These are phyloP conservation scores for Cenchrus purpureus DNA, from an alignment of 176 grass and related monocot species.

Conservation along the genomic window DNA sequence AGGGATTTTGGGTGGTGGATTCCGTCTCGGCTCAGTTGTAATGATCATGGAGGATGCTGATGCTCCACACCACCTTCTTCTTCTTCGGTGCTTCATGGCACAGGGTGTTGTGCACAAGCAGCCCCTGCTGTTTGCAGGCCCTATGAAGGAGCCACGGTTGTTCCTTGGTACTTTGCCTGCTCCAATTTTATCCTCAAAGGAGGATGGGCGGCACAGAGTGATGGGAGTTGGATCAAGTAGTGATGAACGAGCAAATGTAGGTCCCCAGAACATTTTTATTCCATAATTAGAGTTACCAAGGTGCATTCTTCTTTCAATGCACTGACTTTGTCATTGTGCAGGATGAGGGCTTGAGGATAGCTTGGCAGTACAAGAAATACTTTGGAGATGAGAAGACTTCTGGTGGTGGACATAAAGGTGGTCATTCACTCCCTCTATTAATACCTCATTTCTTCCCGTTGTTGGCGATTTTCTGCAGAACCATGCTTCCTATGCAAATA, in stretches of 20 bases:
- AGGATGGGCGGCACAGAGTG: conserved; percentile 41
- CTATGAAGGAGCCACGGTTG: conserved; percentile 59
- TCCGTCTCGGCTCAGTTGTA: conserved; percentile 75
- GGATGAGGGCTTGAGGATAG: conserved; percentile 88
- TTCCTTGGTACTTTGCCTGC: conserved; percentile 87
- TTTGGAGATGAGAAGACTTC: conserved; percentile 68
- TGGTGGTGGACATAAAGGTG: conserved; percentile 56
- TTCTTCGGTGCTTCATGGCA: conserved; percentile 87
- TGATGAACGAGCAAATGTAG: conserved; percentile 55
- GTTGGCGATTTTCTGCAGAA: conserved; percentile 4
- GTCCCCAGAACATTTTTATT: not conserved
- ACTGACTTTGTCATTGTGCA: conserved; percentile 43
- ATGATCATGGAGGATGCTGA: conserved; percentile 94
- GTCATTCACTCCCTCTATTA: not conserved
- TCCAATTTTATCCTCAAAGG: conserved; percentile 58
- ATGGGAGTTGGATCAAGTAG: conserved; percentile 10
- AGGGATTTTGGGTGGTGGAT: conserved; percentile 89
- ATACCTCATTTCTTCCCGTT: conserved; percentile 2
- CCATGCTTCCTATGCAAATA: not conserved
- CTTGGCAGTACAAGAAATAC: conserved; percentile 99
- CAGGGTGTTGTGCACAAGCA: conserved; percentile 85
- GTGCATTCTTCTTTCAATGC: not conserved
- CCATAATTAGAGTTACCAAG: not conserved
- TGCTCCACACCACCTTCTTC: conserved; percentile 81
- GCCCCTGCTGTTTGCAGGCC: conserved; percentile 74